Conservation (phyloP, 192 early-diverging fungal species). For the Entomortierella beljakovae region DNA sequence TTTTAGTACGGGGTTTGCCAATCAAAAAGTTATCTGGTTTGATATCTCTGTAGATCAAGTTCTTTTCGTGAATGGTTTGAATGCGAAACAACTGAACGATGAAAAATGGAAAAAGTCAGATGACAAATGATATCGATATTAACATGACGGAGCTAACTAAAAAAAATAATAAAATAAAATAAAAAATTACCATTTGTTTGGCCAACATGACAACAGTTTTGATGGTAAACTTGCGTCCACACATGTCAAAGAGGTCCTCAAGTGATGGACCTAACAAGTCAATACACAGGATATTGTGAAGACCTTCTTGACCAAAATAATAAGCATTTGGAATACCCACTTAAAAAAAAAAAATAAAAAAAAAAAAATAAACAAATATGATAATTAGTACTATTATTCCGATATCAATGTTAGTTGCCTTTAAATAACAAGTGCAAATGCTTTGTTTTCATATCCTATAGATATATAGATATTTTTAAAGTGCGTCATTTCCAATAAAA, state of each 20-base stretch:
- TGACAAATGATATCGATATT: neutral
- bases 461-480: too few species aligned
- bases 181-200: conserved; percentile 85
- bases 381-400: neutral
- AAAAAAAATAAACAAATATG: neutral
- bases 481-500: too few species aligned
- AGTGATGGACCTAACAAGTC: conserved; percentile 94
- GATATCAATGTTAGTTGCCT: neutral
- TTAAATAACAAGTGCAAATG: too few species aligned
- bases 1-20: conserved; percentile 75
- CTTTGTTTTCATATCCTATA: too few species aligned
- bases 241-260: conserved; percentile 97
- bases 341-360: conserved; percentile 16
- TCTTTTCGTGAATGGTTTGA: conserved; percentile 94
- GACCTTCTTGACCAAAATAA: conserved; percentile 97
- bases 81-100: conserved; percentile 74
- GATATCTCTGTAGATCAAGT: conserved; percentile 97
- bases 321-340: conserved; percentile 91
- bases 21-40: conserved; percentile 99
- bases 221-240: conserved; percentile 88
- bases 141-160: neutral
- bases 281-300: conserved; percentile 95
- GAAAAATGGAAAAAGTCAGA: neutral
- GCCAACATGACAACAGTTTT: conserved; percentile 98
- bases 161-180: neutral